phyloP scores from a whole-genome alignment of 2,329 filamentous ascomycete species.

The Zymoseptoria crescenta region DNA sequence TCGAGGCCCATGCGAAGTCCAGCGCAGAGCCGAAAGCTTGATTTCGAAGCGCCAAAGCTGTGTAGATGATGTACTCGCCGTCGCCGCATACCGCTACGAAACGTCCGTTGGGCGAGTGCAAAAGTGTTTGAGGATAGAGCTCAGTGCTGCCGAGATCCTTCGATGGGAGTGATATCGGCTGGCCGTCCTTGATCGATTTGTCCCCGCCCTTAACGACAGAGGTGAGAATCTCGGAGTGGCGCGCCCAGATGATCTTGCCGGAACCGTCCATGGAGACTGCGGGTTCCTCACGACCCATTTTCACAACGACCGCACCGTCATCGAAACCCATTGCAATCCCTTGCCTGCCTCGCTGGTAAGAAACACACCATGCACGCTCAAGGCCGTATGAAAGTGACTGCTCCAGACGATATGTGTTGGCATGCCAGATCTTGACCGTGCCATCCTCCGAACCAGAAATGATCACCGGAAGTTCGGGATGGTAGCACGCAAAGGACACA shows the following conservation, averaged over 20 bases:
- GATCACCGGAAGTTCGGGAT: conserved; percentile 92
- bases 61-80: conserved; percentile 98
- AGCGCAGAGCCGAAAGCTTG: conserved; percentile 93
- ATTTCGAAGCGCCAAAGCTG: conserved; percentile 90
- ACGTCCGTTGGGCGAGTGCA: conserved; percentile 91
- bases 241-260: conserved; percentile 93
- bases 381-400: conserved; percentile 94
- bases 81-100: conserved; percentile 89
- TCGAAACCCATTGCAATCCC: conserved; percentile 94
- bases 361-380: conserved; percentile 95
- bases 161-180: conserved; percentile 74
- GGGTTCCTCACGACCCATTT: conserved; percentile 93
- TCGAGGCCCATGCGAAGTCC: conserved; percentile 94
- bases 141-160: conserved; percentile 96
- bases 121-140: conserved; percentile 88
- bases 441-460: conserved; percentile 97
- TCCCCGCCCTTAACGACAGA: conserved; percentile 92
- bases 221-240: conserved; percentile 89
- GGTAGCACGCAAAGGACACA: conserved; percentile 95
- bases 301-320: conserved; percentile 94
- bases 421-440: conserved; percentile 97
- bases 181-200: conserved; percentile 74
- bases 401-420: conserved; percentile 92
- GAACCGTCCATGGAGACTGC: conserved; percentile 95
- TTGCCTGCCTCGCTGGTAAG: conserved; percentile 90